These are phyloP conservation scores for Magnolia kwangsiensis DNA, from an alignment of 164 flowering plant species.

Conservation along the genomic window DNA sequence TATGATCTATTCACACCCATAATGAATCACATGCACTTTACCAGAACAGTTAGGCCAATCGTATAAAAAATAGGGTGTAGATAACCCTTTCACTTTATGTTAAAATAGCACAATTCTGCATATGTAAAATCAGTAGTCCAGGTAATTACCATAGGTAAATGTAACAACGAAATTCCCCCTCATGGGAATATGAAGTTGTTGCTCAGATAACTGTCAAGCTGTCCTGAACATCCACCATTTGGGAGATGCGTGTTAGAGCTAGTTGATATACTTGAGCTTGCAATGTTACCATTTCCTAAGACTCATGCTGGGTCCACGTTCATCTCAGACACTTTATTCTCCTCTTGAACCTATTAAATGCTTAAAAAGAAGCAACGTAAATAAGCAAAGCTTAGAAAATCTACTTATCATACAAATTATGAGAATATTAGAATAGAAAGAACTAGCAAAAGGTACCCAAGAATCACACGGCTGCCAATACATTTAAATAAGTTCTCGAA, in stretches of 20 bases:
- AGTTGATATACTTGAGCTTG: constrained; percentile 57
- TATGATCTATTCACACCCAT: too few species aligned
- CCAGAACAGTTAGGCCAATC: not conserved
- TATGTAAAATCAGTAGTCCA: not conserved
- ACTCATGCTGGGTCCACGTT: constrained; percentile 69
- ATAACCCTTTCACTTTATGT: not conserved
- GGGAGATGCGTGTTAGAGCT: constrained; percentile 43
- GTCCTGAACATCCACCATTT: constrained; percentile 69
- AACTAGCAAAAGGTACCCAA: not conserved
- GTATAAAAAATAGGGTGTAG: not conserved
- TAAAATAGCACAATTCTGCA: not conserved
- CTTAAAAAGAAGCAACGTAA: constrained; percentile 12
- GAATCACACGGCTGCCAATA: not conserved
- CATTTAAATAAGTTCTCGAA: not conserved
- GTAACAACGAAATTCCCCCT: constrained; percentile 77
- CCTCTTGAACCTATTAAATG: constrained; percentile 87
- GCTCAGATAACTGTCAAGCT: constrained; percentile 37
- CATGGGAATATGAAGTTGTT: constrained; percentile 65
- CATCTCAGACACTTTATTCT: constrained; percentile 86
- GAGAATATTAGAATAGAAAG: not conserved
- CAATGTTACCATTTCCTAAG: constrained; percentile 64
- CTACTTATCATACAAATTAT: not conserved
- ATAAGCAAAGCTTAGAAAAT: not conserved
- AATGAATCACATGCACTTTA: too few species aligned
- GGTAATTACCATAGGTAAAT: constrained; percentile 46